A percentile compares a stretch with the other conserved stretches of the same genome.
phyloP scores from a whole-genome alignment of 768 basidiomycete genomes.

The Suillus spraguei region DNA sequence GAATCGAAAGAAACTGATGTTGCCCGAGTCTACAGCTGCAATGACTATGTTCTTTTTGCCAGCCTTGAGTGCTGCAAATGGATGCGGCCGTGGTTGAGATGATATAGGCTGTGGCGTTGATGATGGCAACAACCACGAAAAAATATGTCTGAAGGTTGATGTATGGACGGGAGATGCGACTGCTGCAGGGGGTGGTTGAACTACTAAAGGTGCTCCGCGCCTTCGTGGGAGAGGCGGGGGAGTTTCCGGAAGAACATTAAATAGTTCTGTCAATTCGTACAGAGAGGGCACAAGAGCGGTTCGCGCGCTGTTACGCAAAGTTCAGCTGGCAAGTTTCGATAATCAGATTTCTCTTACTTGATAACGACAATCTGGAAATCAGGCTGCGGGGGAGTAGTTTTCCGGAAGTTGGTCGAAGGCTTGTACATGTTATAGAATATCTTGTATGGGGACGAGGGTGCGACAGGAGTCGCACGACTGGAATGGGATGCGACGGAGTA shows the following conservation, averaged over 20 bases:
- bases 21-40: constrained; percentile 88
- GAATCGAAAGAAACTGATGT: constrained; percentile 86
- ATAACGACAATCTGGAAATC: constrained; percentile 89
- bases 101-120: constrained; percentile 32
- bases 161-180: neutral
- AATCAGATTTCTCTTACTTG: constrained; percentile 54
- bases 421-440: constrained; percentile 93
- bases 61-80: constrained; percentile 79
- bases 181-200: constrained; percentile 12
- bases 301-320: constrained; percentile 58
- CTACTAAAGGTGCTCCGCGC: constrained; percentile 22
- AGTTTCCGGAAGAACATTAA: constrained; percentile 61
- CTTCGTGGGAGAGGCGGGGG: constrained; percentile 64
- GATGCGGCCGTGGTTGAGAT: constrained; percentile 52
- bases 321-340: constrained; percentile 12
- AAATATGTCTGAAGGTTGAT: constrained; percentile 16
- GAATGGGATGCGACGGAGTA: constrained; percentile 45
- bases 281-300: constrained; percentile 83
- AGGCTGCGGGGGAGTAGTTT: constrained; percentile 72
- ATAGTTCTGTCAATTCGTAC: constrained; percentile 74
- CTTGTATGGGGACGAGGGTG: constrained; percentile 59
- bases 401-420: constrained; percentile 83
- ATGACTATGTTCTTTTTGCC: constrained; percentile 85
- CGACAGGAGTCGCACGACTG: neutral
- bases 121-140: constrained; percentile 28